Base-by-base conservation (phyloP, 345 rosid genomes). In the Bruguiera sexangula region DNA sequence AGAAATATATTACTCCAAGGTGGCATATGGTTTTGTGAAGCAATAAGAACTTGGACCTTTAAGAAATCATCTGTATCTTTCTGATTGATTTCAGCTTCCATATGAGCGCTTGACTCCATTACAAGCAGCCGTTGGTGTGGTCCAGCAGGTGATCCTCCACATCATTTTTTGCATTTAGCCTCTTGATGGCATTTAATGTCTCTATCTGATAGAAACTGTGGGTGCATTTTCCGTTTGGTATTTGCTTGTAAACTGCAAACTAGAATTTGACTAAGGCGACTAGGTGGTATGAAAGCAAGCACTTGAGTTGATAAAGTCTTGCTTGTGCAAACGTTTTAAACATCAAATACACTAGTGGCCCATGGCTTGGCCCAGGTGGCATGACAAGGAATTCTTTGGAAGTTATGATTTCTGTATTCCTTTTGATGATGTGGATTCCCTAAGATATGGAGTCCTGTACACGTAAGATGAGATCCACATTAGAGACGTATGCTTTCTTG, bases 71-170 rank as follows among this genome's bases (percentile, higher is more conserved):
- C 36, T 30, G 31, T 68, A 16, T 69, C 34, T 71, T 46, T 70
- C 29, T 75, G 57, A 67, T 34, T 66, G 27, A 19, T 72, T 55
- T 57, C 77, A 88, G 93, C 83, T 88, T 75, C 90, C 93, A 30
- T 84, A 88, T 7, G 82, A 77, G 72, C 67, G 86, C 69, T 73
- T 86, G 39, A 83, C 82, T 39, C 93, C 90, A 7, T 70, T 88
- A 72, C 88, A 88, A 79, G 93, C 93, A 0, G 93, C 88, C 1
- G 76, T 88, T 16, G 86, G 90, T 21, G 90, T 88, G 50, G 81
- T 85, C 69, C 93, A 84, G 78, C 80, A 88, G 93, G 93, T 88
- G 79, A 60, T 59, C 34, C 67, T 60, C 30, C 43, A 46, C 4
- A 36, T 2, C 31, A 34, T 32, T 13, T 29, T 57, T 6, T 21